Base-by-base conservation (phyloP, 192 early-diverging fungal species). In the Backusella psychrophila region DNA sequence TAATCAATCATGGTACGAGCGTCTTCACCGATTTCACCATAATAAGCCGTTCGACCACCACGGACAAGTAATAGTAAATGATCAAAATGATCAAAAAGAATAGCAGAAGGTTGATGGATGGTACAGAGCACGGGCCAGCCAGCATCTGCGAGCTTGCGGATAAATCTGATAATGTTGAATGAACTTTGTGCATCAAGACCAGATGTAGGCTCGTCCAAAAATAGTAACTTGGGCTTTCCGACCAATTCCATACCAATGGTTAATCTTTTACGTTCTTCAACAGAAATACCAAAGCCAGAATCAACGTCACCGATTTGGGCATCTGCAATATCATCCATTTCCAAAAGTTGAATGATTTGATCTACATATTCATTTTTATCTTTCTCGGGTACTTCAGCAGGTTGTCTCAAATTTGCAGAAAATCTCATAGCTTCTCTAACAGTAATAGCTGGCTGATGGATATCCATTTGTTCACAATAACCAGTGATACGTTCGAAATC, bases 171-270 rank as follows among this genome's bases (percentile, higher is more conserved):
- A 76, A 93, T 85, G 85, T 93, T 90, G 79, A 90, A 91, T 0
- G 93, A 91, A 12, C 93, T 85, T 76, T 96, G 94, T 9, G 91
- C 89, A 79, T 93, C 91, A 12, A 93, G 81, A 23, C 96, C 96
- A 34, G 92, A 94, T 1, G 94, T 96, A 34, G 96, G 96, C 78
- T 93, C 96, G 83, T 96, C 95, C 75, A 96, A 85, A 84, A 97
- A 94, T 39, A 97, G 86, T 29, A 93, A 78, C 76, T 90, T 87
- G 19, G 92, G 91, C 83, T 91, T 86, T 15, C 94, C 87, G 6
- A 96, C 90, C 39, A 97, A 85, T 81, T 97, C 94, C 41, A 94
- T 87, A 36, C 91, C 96, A 67, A 98, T 94, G 17, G 92, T 93
- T 39, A 97, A 83, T 29, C 95, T 90, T 79, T 95, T 92, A 79